A percentile compares a stretch with the other conserved stretches of the same genome.
Conservation (phyloP, 169 alveolate species). For the Blepharisma undulans region DNA sequence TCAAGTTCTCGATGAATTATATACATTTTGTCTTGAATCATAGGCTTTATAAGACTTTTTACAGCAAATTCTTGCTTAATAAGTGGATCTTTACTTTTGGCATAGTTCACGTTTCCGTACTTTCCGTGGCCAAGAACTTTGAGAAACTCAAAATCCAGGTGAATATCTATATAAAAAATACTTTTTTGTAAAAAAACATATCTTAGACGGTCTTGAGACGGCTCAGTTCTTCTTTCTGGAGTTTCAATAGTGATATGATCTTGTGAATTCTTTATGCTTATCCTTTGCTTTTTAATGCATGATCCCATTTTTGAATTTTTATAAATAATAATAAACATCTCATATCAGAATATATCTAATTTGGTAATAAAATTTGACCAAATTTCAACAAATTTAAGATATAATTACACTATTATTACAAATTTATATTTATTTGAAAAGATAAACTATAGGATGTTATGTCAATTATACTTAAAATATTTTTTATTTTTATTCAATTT, state of each 20-base stretch:
- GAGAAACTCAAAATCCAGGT: background rate
- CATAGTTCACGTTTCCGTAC: background rate
- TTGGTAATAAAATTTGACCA: background rate
- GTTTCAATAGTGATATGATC: background rate
- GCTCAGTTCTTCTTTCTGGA: background rate
- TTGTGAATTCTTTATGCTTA: background rate
- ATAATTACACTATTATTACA: background rate
- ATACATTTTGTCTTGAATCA: background rate
- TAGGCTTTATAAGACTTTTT: background rate
- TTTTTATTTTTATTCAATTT: too few species aligned
- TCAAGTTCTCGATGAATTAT: background rate
- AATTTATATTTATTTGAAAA: background rate
- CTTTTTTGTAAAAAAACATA: background rate
- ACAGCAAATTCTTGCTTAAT: background rate
- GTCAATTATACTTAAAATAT: background rate
- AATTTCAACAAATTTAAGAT: background rate
- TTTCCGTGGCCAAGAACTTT: constrained; percentile 25
- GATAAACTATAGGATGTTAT: background rate
- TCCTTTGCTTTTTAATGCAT: background rate
- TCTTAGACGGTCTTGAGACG: background rate
- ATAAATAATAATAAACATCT: background rate
- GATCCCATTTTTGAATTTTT: background rate
- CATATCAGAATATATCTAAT: background rate
- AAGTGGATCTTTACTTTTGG: background rate
- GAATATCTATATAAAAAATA: background rate